These are phyloP conservation scores for Pythium periplocum DNA, from an alignment of 352 stramenopile genomes.

Conservation along the genomic window DNA sequence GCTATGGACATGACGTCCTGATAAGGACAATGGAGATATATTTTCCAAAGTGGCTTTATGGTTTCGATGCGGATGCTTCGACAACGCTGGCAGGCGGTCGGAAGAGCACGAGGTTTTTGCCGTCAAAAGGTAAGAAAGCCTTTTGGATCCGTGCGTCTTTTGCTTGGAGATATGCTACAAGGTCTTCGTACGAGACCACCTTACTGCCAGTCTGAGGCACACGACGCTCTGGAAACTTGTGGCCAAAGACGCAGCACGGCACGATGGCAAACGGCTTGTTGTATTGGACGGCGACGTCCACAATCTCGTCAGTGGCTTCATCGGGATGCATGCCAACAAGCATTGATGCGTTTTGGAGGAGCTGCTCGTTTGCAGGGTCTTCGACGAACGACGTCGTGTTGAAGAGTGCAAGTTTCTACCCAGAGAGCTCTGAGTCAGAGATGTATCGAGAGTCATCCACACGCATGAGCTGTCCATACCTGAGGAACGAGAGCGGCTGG, in stretches of 20 bases:
- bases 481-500: conserved; percentile 42
- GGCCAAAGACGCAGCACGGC: conserved; percentile 95
- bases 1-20: too few species aligned
- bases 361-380: conserved; percentile 30
- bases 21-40: too few species aligned
- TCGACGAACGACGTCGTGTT: conserved; percentile 60
- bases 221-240: conserved; percentile 80
- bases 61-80: too few species aligned
- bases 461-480: conserved; percentile 14
- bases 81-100: conserved; percentile 8
- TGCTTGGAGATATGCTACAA: conserved; percentile 71
- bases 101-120: conserved; percentile 84
- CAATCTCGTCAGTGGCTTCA: conserved; percentile 92
- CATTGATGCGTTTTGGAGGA: conserved; percentile 71
- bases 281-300: conserved; percentile 87
- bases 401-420: conserved; percentile 42
- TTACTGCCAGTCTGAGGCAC: conserved; percentile 28
- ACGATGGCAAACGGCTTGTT: conserved; percentile 94
- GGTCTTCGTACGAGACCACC: conserved; percentile 73
- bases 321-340: conserved; percentile 94
- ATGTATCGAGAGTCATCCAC: too few species aligned
- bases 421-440: too few species aligned
- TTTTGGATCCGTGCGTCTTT: conserved; percentile 63
- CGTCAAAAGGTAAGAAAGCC: conserved; percentile 69
- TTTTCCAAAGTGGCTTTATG: too few species aligned